A percentile compares a stretch with the other conserved stretches of the same genome.
Evolutionary conservation across 768 basidiomycete species (phyloP).

Genomic region (Termitomyces sp.): DNA sequence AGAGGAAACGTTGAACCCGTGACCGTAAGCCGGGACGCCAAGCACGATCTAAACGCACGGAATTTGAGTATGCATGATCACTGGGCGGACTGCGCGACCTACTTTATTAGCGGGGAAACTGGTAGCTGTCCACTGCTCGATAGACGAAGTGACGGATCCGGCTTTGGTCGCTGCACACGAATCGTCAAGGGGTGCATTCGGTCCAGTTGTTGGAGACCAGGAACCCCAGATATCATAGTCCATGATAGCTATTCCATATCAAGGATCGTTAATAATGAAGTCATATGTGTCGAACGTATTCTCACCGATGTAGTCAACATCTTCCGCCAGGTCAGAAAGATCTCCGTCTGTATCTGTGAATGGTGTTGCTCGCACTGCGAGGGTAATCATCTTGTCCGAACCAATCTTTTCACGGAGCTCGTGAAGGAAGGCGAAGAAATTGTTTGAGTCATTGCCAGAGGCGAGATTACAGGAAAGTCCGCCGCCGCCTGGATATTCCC

Average conservation of each 20-base stretch:
- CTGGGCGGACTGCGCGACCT: neutral
- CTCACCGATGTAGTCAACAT: slow-evolving; percentile 46
- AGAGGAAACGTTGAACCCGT: slow-evolving; percentile 50
- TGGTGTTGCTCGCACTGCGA: slow-evolving; percentile 36
- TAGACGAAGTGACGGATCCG: slow-evolving; percentile 70
- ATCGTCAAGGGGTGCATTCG: slow-evolving; percentile 81
- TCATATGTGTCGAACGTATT: neutral
- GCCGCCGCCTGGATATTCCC: slow-evolving; percentile 74
- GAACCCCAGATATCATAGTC: slow-evolving; percentile 55
- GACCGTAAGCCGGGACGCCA: slow-evolving; percentile 79
- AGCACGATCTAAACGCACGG: slow-evolving; percentile 48
- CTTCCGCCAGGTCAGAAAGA: slow-evolving; percentile 65
- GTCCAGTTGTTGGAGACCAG: slow-evolving; percentile 47
- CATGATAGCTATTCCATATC: slow-evolving; percentile 42
- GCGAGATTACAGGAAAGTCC: slow-evolving; percentile 72
- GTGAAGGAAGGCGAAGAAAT: slow-evolving; percentile 74
- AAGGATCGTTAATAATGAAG: neutral
- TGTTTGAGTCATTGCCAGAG: slow-evolving; percentile 56
- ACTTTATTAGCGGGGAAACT: slow-evolving; percentile 57
- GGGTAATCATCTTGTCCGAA: slow-evolving; percentile 50
- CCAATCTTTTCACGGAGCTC: slow-evolving; percentile 52
- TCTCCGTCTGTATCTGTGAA: slow-evolving; percentile 53
- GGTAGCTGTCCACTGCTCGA: slow-evolving; percentile 70
- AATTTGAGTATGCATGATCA: neutral
- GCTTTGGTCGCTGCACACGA: slow-evolving; percentile 54